These are phyloP conservation scores for Gaertneriomyces semiglobifer DNA, from an alignment of 192 early-diverging fungal species.

Conservation along the genomic window DNA sequence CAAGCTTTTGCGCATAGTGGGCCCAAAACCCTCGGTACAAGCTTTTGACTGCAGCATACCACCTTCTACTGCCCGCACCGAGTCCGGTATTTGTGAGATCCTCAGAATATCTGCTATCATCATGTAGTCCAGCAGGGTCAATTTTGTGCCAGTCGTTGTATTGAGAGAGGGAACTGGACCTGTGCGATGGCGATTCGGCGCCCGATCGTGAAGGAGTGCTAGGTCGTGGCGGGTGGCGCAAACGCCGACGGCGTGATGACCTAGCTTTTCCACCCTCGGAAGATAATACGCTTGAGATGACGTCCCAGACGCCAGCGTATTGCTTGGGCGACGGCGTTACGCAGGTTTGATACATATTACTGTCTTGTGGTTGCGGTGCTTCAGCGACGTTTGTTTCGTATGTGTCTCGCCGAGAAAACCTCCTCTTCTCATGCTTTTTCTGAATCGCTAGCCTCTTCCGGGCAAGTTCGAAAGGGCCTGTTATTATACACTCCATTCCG, in stretches of 20 bases:
- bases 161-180: neutral
- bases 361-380: slow-evolving; percentile 7
- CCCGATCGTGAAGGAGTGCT: neutral
- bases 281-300: slow-evolving; percentile 33
- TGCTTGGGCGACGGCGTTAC: slow-evolving; percentile 33
- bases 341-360: slow-evolving; percentile 26
- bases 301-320: slow-evolving; percentile 44
- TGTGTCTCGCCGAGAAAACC: neutral
- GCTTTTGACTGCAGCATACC: slow-evolving; percentile 35
- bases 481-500: slow-evolving; percentile 68
- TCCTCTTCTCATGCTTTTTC: slow-evolving; percentile 14
- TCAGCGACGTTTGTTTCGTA: neutral
- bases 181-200: neutral
- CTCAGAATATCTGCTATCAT: neutral
- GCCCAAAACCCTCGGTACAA: slow-evolving; percentile 57
- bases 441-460: slow-evolving; percentile 83
- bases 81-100: slow-evolving; percentile 3
- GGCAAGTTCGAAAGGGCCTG: slow-evolving; percentile 82
- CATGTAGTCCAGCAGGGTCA: slow-evolving; percentile 3
- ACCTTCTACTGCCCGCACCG: slow-evolving; percentile 17
- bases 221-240: neutral
- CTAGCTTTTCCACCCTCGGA: slow-evolving; percentile 40
- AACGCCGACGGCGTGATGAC: slow-evolving; percentile 9
- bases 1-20: slow-evolving; percentile 37
- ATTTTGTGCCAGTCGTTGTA: slow-evolving; percentile 27